A percentile compares a stretch with the other conserved stretches of the same genome.
Conservation (phyloP, 106 monocot species). For the Allium fistulosum region DNA sequence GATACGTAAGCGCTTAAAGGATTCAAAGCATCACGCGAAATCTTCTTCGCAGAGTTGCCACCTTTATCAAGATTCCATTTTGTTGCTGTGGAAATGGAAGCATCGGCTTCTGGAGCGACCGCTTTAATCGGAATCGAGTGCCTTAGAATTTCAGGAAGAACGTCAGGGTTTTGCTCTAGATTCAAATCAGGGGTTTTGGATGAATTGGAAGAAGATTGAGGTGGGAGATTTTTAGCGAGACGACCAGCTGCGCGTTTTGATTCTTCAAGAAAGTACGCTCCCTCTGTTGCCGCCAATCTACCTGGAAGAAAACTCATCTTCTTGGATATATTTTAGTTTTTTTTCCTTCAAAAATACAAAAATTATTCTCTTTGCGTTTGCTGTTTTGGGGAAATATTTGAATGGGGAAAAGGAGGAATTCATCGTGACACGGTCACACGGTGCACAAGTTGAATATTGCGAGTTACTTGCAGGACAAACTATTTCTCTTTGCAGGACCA, state of each 20-base stretch:
- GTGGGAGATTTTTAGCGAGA: constrained; percentile 42
- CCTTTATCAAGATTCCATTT: constrained; percentile 39
- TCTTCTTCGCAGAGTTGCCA: neutral
- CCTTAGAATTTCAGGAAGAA: constrained; percentile 94
- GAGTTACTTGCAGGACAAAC: too few relatives aligned
- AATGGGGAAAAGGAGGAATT: too few relatives aligned
- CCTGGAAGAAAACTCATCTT: constrained; percentile 74
- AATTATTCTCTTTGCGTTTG: too few relatives aligned
- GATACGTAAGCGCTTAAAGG: constrained; percentile 68
- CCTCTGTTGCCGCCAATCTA: constrained; percentile 66
- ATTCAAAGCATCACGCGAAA: constrained; percentile 33
- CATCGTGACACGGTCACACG: too few relatives aligned
- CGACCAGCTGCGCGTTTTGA: constrained; percentile 79
- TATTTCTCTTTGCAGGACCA: too few relatives aligned
- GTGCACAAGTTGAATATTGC: too few relatives aligned
- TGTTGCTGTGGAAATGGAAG: constrained; percentile 42
- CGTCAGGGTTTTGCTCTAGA: constrained; percentile 12
- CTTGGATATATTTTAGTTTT: too few relatives aligned
- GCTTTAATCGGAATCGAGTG: constrained; percentile 71
- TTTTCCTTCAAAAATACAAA: too few relatives aligned
- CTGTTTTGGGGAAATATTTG: too few relatives aligned
- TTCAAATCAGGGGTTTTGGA: neutral
- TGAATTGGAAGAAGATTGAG: neutral
- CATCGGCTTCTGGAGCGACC: constrained; percentile 1
- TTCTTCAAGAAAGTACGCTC: constrained; percentile 82